Base-by-base conservation (phyloP, 345 rosid species). In the Stellera chamaejasme region DNA sequence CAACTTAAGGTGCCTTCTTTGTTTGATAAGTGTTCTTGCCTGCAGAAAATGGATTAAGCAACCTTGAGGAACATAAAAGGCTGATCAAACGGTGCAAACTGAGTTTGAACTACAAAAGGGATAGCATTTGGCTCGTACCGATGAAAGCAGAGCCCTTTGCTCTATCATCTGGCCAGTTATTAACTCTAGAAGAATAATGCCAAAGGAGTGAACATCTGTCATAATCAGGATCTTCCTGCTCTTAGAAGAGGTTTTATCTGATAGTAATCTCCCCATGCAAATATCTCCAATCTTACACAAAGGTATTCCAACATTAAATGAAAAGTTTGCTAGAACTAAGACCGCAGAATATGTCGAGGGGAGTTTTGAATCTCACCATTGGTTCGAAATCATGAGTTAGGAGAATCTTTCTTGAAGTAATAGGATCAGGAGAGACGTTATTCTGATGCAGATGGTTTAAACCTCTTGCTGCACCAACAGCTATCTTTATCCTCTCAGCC, bases 121-220 rank as follows among this genome's bases (percentile, higher is more conserved):
- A 43, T 55, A 32, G 47, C 10, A n/a, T 54, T 56, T 43, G 3
- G 56, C 14, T 58, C 14, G 11, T 61, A 77, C 79, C 78, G 72
- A 74, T 63, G 46, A 51, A 45, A 43, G 56, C 25, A 66, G 68
- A 60, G 61, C 43, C 51, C 51, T 62, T 28, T 15, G 59, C 3
- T 54, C 66, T 12, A 28, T 43, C 43, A 28, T 63, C 54, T 50
- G 50, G 23, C 77, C 79, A 0, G 75, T 66, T 27, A 71, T 66
- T 52, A 77, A 55, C 82, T 74, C 79, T 23, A 77, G 68, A 15
- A 77, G 58, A 45, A 77, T 61, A 14, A 71, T 10, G 11, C 77
- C 75, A 32, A 66, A 71, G 9, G 79, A 73, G 63, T 71, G 74
- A 11, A 71, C 72, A 60, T 77, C 77, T 52, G 75, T 64, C 28